Conservation (phyloP, 768 basidiomycete genomes). For the Thelephora aurantiotincta region DNA sequence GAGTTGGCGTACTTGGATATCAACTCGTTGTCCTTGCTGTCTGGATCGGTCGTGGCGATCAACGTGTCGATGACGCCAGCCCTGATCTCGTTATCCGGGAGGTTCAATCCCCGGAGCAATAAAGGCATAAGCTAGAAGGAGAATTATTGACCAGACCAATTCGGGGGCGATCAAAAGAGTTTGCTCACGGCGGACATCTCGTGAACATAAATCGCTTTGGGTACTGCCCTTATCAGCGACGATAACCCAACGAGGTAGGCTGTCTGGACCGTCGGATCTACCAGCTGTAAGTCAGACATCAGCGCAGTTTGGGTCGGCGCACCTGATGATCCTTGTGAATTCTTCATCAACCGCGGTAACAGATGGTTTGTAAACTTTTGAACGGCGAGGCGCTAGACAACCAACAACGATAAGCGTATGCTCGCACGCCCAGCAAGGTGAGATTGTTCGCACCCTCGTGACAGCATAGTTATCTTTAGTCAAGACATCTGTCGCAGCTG, state of each 20-base stretch:
- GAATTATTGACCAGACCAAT: background rate
- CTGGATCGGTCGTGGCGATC: conserved; percentile 49
- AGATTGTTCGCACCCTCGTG: conserved; percentile 41
- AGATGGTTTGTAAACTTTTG: conserved; percentile 64
- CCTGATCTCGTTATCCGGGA: conserved; percentile 62
- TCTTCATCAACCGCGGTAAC: conserved; percentile 61
- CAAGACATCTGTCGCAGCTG: conserved; percentile 44
- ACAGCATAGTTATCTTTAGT: conserved; percentile 70
- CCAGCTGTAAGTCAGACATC: background rate
- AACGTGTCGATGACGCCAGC: conserved; percentile 73
- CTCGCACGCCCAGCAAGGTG: background rate
- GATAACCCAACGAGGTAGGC: conserved; percentile 77
- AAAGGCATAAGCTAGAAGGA: conserved; percentile 68
- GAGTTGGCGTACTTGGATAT: conserved; percentile 59
- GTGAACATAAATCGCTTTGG: conserved; percentile 56
- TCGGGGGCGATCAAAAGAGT: background rate
- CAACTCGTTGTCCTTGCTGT: conserved; percentile 20
- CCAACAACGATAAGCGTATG: background rate
- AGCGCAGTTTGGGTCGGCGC: conserved; percentile 9
- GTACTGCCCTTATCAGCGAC: conserved; percentile 65
- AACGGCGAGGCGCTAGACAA: conserved; percentile 49
- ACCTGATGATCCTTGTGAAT: conserved; percentile 46
- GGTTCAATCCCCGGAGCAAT: conserved; percentile 69
- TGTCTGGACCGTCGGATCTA: conserved; percentile 40
- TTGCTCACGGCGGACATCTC: conserved; percentile 46